Base-by-base conservation (phyloP, 1,284 basidiomycete genomes). In the Papiliotrema flavescens region DNA sequence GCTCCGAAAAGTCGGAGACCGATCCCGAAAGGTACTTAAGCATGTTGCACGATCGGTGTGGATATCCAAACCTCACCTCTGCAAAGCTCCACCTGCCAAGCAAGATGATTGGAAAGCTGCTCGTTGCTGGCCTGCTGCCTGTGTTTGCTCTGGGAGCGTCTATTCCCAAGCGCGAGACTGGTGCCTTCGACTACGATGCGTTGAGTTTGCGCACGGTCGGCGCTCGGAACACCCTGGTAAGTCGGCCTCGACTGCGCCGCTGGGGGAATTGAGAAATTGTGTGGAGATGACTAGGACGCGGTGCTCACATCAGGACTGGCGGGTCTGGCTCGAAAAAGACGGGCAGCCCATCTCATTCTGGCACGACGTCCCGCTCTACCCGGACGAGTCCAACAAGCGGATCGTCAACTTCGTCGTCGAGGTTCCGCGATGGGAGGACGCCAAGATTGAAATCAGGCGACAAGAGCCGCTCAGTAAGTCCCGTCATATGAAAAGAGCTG, bases 331-430 rank as follows among this genome's bases (percentile, higher is more conserved):
- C 11, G 57, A 59, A 32, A 59, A 56, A 42, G 54, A 40, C 47
- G 57, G 53, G 2, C 42, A 51, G 24, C 57, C 57, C 26, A 48
- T 51, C 28, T 59, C 57, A 5, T 59, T 59, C 50, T 59, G 57
- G 57, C 57, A 59, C 40, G 57, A 59, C 26, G 57, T 59, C 41
- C 57, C 57, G 9, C 50, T 59, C 3, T 59, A 59, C 41, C 57
- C 57, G 3, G 46, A 55, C 46, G 35, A 23, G 20, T 37, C 24
- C 39, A 54, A 59, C 47, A 53, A 59, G 50, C 51, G 47, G 15
- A 71, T 75, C 66, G 60, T 75, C 47, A 57, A 57, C 49, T 57
- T 54, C 48, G 51, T 57, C 19, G 56, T 57, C n/a, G 56, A 57
- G 39, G 46, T 57, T 17, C 56, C 56, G 15, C 20, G 56, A 24